These are phyloP conservation scores for Geotrichum histeridarum DNA, from an alignment of 1,139 yeast species.

Conservation along the genomic window DNA sequence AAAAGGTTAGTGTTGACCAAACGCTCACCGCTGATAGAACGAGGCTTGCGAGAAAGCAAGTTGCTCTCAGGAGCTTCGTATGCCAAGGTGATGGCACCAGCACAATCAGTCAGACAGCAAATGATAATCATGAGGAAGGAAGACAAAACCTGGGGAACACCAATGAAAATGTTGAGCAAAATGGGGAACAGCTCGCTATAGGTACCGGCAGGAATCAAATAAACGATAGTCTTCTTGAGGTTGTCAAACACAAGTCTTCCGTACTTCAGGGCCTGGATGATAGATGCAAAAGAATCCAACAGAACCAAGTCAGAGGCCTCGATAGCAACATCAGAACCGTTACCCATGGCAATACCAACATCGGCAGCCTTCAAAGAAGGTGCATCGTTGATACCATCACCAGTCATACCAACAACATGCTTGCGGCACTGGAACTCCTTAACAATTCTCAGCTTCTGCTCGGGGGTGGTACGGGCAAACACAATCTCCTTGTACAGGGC, in stretches of 20 bases:
- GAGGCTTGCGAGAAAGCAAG: constrained; percentile 42
- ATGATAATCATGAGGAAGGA: constrained; percentile 49
- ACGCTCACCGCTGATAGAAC: constrained; percentile 42
- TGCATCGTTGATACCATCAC: constrained; percentile 49
- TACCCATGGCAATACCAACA: constrained; percentile 47
- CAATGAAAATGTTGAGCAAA: constrained; percentile 44
- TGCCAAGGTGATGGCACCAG: constrained; percentile 44
- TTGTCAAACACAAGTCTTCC: constrained; percentile 46
- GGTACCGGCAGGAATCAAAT: constrained; percentile 49
- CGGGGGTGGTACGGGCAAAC: constrained; percentile 50
- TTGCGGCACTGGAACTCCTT: constrained; percentile 44
- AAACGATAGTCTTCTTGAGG: constrained; percentile 45
- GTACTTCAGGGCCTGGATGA: constrained; percentile 41
- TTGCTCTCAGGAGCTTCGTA: constrained; percentile 45
- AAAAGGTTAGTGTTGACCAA: constrained; percentile 42
- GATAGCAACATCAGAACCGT: constrained; percentile 50
- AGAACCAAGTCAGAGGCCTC: constrained; percentile 49
- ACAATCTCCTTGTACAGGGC: constrained; percentile 41
- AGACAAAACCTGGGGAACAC: constrained; percentile 47
- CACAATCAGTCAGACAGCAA: constrained; percentile 44
- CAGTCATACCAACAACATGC: constrained; percentile 46
- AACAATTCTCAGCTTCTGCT: constrained; percentile 46
- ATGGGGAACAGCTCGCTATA: constrained; percentile 50
- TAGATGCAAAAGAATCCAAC: constrained; percentile 40
- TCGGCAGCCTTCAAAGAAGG: constrained; percentile 48